Evolutionary conservation across 2,329 filamentous ascomycete species (phyloP).

Genomic region (Talaromyces verruculosus): DNA sequence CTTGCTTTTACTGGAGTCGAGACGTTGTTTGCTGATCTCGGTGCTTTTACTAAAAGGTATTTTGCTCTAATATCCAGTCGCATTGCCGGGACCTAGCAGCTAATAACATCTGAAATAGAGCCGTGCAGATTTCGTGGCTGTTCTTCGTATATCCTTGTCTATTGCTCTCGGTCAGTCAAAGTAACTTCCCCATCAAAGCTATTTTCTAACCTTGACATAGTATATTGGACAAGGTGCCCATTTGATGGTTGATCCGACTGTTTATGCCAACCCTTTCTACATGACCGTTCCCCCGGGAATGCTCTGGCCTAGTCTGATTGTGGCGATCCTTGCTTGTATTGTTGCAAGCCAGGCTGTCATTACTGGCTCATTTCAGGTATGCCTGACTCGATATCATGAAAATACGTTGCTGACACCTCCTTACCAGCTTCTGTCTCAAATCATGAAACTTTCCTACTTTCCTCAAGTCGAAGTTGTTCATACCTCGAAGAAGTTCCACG

Average conservation of each 20-base stretch:
- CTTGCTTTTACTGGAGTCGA: slow-evolving; percentile 78
- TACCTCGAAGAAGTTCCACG: slow-evolving; percentile 68
- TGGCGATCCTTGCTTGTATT: slow-evolving; percentile 60
- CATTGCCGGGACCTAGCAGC: background rate
- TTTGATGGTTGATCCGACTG: slow-evolving; percentile 60
- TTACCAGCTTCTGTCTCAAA: slow-evolving; percentile 59
- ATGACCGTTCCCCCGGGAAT: slow-evolving; percentile 66
- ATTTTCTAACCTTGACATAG: slow-evolving; percentile 21
- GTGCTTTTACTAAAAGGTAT: slow-evolving; percentile 63
- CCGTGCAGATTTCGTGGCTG: slow-evolving; percentile 73
- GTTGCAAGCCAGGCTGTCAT: slow-evolving; percentile 79
- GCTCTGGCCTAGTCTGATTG: slow-evolving; percentile 66
- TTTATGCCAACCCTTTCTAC: slow-evolving; percentile 73
- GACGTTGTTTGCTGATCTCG: slow-evolving; percentile 74
- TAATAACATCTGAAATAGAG: slow-evolving; percentile 35
- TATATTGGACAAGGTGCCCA: slow-evolving; percentile 75
- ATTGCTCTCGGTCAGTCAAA: slow-evolving; percentile 34
- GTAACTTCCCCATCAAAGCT: no score
- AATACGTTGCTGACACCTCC: background rate
- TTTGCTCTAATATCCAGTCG: background rate
- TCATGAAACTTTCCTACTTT: slow-evolving; percentile 73
- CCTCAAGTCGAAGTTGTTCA: slow-evolving; percentile 73
- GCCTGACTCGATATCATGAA: background rate
- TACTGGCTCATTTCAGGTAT: slow-evolving; percentile 68
- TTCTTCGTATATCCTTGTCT: slow-evolving; percentile 67